Evolutionary conservation across 2,329 filamentous ascomycete species (phyloP), one percentile per base, ranked within the genome.

Genomic region (Shiraia sp.): DNA sequence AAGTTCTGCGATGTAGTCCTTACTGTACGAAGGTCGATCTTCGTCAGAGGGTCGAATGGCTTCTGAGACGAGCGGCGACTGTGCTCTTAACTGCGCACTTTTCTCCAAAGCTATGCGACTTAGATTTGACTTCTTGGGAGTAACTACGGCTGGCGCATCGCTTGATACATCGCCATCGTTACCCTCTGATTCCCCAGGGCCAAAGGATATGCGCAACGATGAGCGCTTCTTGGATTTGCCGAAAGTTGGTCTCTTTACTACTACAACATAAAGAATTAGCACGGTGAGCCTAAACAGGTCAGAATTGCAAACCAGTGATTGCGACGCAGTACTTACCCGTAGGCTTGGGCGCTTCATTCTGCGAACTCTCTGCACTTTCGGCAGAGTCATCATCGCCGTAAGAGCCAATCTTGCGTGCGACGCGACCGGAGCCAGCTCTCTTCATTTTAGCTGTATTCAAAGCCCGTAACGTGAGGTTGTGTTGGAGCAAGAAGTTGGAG

Each of bases 1-100:
- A 10, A 99, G 77, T 65, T 96, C 89, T 24, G 88, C 84, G 14
- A 99, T 77, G 53, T 92, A 89, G 56, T 95, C 89, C 60, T 87
- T 88, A 73, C 81, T 95, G 66, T 99, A 97, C 44, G 75, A 86
- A 0, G 90, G 90, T 26, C 86, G 77, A 36, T 85, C 85, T 12
- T 86, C 82, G 10, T 88, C 83, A 10, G 50, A 37, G 0, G 61
- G 55, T 8, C 68, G 82, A 0, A 88, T 68, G 2, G 75, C 72
- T n/a, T 75, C 68, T 48, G 76, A 57, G 36, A 75, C 69, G 59
- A 71, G 61, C 1, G 74, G 73, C 9, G 76, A 71, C 25, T 71
- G 69, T n/a, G 73, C 68, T 56, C 81, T 82, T 71, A 86, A 65
- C 63, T 78, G 73, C 0, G 86, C 81, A 59, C 81, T 88, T 49